Conservation (phyloP, 257 asterid genomes). For the Voacanga thouarsii region DNA sequence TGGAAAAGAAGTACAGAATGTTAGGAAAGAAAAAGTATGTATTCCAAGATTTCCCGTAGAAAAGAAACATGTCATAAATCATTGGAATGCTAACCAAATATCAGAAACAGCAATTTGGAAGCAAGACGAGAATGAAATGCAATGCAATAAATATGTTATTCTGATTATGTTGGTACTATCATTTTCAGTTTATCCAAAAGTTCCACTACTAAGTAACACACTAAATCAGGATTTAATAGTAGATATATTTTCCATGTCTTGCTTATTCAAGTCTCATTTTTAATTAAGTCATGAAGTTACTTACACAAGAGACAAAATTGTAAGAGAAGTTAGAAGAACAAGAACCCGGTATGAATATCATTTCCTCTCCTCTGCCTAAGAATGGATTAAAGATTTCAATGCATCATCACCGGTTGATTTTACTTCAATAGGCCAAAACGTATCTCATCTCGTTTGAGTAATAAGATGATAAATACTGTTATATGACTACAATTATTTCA, state of each 20-base stretch:
- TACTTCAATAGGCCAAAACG: neutral
- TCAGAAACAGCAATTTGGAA: neutral
- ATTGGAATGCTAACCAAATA: neutral
- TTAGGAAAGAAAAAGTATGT: neutral
- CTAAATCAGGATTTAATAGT: neutral
- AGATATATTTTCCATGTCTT: neutral
- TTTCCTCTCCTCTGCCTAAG: neutral
- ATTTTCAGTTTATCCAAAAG: neutral
- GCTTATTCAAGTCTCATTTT: neutral
- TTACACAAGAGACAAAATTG: too few relatives aligned
- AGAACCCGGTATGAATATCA: neutral
- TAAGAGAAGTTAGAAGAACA: neutral
- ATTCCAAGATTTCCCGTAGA: neutral
- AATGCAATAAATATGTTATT: neutral
- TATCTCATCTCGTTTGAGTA: neutral
- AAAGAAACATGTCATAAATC: neutral
- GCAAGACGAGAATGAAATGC: neutral
- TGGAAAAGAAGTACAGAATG: constrained; percentile 4
- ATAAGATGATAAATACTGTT: too few relatives aligned
- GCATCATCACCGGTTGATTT: neutral
- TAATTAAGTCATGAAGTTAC: neutral
- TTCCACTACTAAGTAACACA: neutral
- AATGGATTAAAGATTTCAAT: too few relatives aligned
- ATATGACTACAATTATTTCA: neutral
- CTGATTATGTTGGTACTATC: neutral